These are phyloP conservation scores for Graphium sp. DNA, from an alignment of 2,329 filamentous ascomycete genomes.

Conservation along the genomic window DNA sequence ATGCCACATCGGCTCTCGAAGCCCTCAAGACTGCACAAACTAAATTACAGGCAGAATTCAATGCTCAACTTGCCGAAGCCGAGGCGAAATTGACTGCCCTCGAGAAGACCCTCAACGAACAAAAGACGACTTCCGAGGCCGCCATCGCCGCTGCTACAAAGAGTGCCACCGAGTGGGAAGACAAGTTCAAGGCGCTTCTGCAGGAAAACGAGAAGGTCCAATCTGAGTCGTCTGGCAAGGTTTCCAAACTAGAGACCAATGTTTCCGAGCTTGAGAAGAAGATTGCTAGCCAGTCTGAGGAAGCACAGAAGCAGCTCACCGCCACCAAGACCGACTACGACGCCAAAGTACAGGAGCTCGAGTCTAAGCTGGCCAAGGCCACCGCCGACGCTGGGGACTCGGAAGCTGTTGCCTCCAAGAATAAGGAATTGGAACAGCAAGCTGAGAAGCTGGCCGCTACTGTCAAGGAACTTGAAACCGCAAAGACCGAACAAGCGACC, in stretches of 20 bases:
- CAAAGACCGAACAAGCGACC: too few species aligned
- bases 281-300: conserved; percentile 11
- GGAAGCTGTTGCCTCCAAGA: too few species aligned
- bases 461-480: too few species aligned
- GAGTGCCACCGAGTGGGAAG: conserved; percentile 10
- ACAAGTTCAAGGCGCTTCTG: conserved; percentile 9
- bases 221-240: conserved; percentile 5
- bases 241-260: too few species aligned
- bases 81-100: conserved; percentile 11
- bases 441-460: too few species aligned
- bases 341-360: conserved; percentile 4
- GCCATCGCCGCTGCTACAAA: conserved; percentile 8
- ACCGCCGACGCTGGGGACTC: not conserved
- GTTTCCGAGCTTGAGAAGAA: conserved; percentile 9
- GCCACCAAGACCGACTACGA: conserved; percentile 10
- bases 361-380: conserved; percentile 1
- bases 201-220: conserved; percentile 2
- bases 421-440: too few species aligned
- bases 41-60: too few species aligned
- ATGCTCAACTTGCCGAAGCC: too few species aligned
- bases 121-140: conserved; percentile 11
- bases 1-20: too few species aligned
- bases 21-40: too few species aligned
- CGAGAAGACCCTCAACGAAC: conserved; percentile 11
- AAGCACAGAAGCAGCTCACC: conserved; percentile 13